Evolutionary conservation across 257 asterid species (phyloP), one percentile per base, ranked within the genome.

Genomic region (Penstemon davidsonii): DNA sequence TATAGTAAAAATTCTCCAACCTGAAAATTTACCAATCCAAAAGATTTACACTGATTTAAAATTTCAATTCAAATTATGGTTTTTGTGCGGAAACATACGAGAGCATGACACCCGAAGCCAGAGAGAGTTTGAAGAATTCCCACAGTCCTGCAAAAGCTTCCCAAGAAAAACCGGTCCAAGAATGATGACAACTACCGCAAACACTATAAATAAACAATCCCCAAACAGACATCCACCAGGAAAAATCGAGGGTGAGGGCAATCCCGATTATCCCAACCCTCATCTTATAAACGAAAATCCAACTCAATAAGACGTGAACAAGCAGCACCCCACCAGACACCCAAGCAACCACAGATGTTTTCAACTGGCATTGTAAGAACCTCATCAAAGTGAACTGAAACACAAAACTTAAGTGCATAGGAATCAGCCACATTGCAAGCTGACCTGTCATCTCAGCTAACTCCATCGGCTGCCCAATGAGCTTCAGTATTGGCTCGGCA

Each of bases 31-130:
- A 61, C 37, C 67, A 37, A 46, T 53, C 38, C 15, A 4, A 13
- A 64, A 66, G 6, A 54, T 62, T 49, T n/a, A 62, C 66, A 8
- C 51, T 49, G 62, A 41, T 57, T 61, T 46, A 43, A 46, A 39
- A n/a, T 41, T 12, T 56, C 38, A 42, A 62, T 39, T 18, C 50
- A 52, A 53, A 60, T 9, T 33, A 13, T 36, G 64, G 33, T 25
- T 47, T 41, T 64, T 33, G 64, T 10, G 55, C 13, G 54, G 59
- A 68, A 61, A 45, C 77, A 67, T 78, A 85, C 88, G 82, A 69
- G 72, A 82, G 83, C 91, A 85, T 85, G 64, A 80, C 81, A 55
- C 91, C 86, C 46, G 91, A 82, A 70, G 91, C 91, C 47, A 85
- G 51, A 64, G 88, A 75, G 61, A 85, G 84, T 58, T 80, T 85